phyloP scores from a whole-genome alignment of 495 filamentous ascomycete genomes.

The Xylaria telfairii region DNA sequence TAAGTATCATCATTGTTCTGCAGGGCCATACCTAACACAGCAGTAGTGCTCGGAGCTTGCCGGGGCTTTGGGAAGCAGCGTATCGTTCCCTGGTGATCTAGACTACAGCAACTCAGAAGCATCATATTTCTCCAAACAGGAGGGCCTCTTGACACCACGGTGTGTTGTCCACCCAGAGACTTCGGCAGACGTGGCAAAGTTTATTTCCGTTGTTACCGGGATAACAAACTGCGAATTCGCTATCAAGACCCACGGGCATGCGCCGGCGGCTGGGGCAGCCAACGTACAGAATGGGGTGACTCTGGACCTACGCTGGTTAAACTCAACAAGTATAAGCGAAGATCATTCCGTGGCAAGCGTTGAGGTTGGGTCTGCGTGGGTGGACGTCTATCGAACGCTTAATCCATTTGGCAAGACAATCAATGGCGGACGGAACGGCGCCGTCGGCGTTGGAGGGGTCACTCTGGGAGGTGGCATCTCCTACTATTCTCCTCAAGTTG shows the following conservation, averaged over 20 bases:
- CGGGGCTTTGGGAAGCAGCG: no score
- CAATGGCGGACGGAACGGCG: conserved; percentile 40
- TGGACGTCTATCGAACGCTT: neutral
- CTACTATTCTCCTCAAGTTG: conserved; percentile 50
- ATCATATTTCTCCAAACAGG: no score
- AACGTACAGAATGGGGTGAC: neutral
- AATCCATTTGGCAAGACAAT: conserved; percentile 34
- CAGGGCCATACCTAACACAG: no score
- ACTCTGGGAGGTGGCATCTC: conserved; percentile 51
- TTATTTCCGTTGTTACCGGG: no score
- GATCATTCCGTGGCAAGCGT: neutral
- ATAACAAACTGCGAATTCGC: neutral
- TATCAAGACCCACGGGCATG: neutral
- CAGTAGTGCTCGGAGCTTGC: no score
- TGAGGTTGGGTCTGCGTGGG: neutral
- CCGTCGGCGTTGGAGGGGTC: conserved; percentile 47
- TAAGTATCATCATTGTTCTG: no score
- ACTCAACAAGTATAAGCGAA: neutral
- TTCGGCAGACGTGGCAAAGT: no score
- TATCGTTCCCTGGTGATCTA: no score
- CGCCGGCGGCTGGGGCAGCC: conserved; percentile 26
- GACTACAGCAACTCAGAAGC: no score
- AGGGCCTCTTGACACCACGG: no score
- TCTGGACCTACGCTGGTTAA: neutral
- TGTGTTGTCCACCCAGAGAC: no score